Base-by-base conservation (phyloP, 441 rosid species). In the Euphorbia schlechtendalii region DNA sequence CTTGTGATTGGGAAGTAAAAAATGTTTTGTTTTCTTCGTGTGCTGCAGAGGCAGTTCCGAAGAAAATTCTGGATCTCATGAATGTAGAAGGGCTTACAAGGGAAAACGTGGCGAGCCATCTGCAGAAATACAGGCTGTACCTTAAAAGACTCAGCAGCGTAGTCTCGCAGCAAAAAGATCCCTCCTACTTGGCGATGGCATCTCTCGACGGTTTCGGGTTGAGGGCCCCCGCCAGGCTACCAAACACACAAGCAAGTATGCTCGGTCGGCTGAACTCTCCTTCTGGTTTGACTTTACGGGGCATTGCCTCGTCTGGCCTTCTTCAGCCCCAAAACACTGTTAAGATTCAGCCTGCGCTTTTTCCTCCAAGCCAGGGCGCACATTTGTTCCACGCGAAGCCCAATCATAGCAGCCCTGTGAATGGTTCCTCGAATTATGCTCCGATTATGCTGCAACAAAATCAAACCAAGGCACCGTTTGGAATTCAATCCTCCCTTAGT, bases 21-120 rank as follows among this genome's bases (percentile, higher is more conserved):
- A n/a, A n/a, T n/a, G n/a, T n/a, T n/a, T n/a, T n/a, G n/a, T n/a
- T n/a, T 25, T 17, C 38, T 32, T 3, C 24, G 61, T 53, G 32
- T 25, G 40, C 63, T 71, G 74, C 87, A 94, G 99, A 89, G 78
- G 96, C 96, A 67, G 98, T 94, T 59, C 99, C 99, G 0, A 94
- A 94, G 76, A 94, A 91, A 73, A 89, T 94, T 72, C 96, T 91
- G 62, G 98, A 94, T 71, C 73, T 82, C 59, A 93, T 93, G 99
- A 87, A 89, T 70, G 88, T 90, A 48, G 99, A 89, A 60, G 85
- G 90, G 66, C 86, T 90, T 59, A 85, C 97, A 15, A 90, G 99
- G 76, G 96, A 93, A 84, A 93, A 95, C 74, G 99, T 95, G 60
- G 99, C 99, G 55, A 92, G 99, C 73, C 96, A 87, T 79, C 84